Conservation (phyloP, 306 rosid genomes). For the Fragaria nilgerrensis region DNA sequence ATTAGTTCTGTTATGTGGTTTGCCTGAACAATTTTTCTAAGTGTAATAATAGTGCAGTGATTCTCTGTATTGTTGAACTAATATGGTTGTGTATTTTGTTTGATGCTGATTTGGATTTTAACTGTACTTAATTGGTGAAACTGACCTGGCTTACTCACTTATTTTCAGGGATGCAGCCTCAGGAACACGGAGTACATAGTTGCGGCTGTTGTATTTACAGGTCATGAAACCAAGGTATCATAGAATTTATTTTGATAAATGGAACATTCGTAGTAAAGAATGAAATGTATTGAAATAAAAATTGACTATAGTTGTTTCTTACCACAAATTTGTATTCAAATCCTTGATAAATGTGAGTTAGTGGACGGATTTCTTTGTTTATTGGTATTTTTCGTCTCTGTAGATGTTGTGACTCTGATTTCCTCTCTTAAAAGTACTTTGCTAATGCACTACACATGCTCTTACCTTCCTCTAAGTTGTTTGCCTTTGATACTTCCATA, state of each 20-base stretch:
- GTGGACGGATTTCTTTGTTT: background rate
- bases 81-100: constrained; percentile 9
- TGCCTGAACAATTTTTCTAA: background rate
- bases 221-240: constrained; percentile 93
- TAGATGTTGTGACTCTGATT: background rate
- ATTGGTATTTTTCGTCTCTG: background rate
- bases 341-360: background rate
- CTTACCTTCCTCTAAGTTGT: background rate
- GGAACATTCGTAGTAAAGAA: background rate
- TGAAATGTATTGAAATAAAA: background rate
- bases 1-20: background rate
- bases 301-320: background rate
- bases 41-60: background rate
- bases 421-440: background rate
- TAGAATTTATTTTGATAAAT: background rate
- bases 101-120: constrained; percentile 10
- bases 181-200: constrained; percentile 93
- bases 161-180: constrained; percentile 94
- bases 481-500: background rate
- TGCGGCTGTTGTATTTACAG: constrained; percentile 87
- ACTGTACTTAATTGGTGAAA: background rate
- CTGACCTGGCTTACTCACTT: constrained; percentile 8
- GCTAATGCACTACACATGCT: background rate
- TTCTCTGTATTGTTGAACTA: constrained; percentile 3
- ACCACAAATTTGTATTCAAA: background rate